A percentile compares a stretch with the other conserved stretches of the same genome.
Conservation (phyloP, 2,329 filamentous ascomycete genomes). For the Scolecobasidium constrictum region DNA sequence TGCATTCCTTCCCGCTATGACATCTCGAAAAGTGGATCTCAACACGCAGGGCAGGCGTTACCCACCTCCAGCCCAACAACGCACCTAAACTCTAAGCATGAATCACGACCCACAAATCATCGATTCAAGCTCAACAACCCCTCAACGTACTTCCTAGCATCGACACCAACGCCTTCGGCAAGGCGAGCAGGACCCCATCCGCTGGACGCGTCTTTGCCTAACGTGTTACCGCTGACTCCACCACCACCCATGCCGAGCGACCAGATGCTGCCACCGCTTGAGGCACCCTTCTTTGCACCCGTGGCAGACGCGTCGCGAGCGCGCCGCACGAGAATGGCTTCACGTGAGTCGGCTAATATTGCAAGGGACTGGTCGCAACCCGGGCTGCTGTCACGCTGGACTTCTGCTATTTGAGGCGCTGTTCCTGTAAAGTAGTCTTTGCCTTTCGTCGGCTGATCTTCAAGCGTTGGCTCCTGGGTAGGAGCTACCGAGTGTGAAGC, state of each 20-base stretch:
- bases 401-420: background rate
- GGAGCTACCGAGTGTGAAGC: background rate
- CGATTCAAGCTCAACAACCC: conserved; percentile 49
- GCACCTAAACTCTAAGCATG: too few relatives aligned
- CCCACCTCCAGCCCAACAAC: too few relatives aligned
- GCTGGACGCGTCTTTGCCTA: conserved; percentile 19
- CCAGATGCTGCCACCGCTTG: conserved; percentile 15
- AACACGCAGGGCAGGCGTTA: too few relatives aligned
- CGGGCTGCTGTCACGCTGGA: background rate
- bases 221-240: conserved; percentile 23
- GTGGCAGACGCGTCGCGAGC: conserved; percentile 8
- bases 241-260: conserved; percentile 16
- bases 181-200: conserved; percentile 49
- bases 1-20: too few relatives aligned
- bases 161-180: conserved; percentile 64
- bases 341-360: conserved; percentile 7
- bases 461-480: background rate
- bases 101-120: too few relatives aligned
- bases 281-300: conserved; percentile 5
- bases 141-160: conserved; percentile 66
- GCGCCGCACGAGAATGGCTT: conserved; percentile 13
- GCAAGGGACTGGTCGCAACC: background rate
- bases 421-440: conserved; percentile 4
- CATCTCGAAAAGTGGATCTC: too few relatives aligned
- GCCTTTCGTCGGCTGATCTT: background rate